Conservation (phyloP, 2,329 filamentous ascomycete genomes). For the Fusarium napiforme region DNA sequence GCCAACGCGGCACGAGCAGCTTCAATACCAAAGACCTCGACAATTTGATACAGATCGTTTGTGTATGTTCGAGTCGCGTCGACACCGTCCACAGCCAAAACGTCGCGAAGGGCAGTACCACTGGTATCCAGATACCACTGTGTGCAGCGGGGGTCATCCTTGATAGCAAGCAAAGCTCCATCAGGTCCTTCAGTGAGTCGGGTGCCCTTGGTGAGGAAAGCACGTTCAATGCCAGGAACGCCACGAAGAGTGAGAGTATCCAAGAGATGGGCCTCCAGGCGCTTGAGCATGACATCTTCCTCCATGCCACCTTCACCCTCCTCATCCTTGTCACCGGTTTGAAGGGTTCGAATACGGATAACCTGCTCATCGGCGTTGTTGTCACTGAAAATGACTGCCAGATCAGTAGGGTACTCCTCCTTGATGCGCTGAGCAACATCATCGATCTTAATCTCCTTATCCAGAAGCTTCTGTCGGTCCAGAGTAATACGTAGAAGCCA, state of each 20-base stretch:
- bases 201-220: slow-evolving; percentile 88
- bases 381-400: slow-evolving; percentile 96
- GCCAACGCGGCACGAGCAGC: slow-evolving; percentile 88
- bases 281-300: slow-evolving; percentile 92
- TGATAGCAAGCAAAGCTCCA: slow-evolving; percentile 79
- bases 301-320: slow-evolving; percentile 71
- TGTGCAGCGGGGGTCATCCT: slow-evolving; percentile 78
- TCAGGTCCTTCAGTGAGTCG: slow-evolving; percentile 74
- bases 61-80: slow-evolving; percentile 88
- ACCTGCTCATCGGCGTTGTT: slow-evolving; percentile 97
- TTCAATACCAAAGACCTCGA: slow-evolving; percentile 96
- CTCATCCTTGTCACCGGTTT: slow-evolving; percentile 74
- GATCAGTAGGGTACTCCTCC: slow-evolving; percentile 83
- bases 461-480: slow-evolving; percentile 92
- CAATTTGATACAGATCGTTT: slow-evolving; percentile 94
- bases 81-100: slow-evolving; percentile 88
- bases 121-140: slow-evolving; percentile 98
- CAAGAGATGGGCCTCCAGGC: slow-evolving; percentile 89
- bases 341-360: slow-evolving; percentile 87
- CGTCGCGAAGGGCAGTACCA: slow-evolving; percentile 85
- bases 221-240: slow-evolving; percentile 87
- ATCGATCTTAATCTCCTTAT: slow-evolving; percentile 91
- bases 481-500: slow-evolving; percentile 96
- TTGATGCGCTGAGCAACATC: slow-evolving; percentile 93
- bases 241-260: slow-evolving; percentile 92